Evolutionary conservation across 2,329 filamentous ascomycete genomes (phyloP), one percentile per base, ranked within the genome.

Genomic region (Colletotrichum spinosum): DNA sequence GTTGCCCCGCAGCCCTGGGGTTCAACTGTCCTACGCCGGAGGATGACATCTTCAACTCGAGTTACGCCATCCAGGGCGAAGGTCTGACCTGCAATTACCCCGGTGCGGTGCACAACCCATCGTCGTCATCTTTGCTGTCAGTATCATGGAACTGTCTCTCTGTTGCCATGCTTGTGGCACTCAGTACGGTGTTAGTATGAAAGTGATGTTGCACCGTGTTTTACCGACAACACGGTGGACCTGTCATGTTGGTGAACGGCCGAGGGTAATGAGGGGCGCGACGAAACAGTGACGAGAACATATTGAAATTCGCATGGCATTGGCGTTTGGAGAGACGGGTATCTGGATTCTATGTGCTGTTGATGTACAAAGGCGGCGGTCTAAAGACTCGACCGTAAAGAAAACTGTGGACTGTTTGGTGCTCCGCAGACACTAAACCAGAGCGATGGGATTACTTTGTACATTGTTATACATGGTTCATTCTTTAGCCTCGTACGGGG

Each of bases 1-100:
- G 87, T 73, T 99, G 96, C 78, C 95, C 96, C 0, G 85, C 93
- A 0, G 78, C 84, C 1, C 80, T 99, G 70, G 83, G 84, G 0
- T 97, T 99, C 72, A 79, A 75, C 1, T 99, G 96, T 78, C 95
- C 96, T 2, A 54, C 53, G 25, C 57, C 61, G 3, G 67, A 72
- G 17, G 76, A 78, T 1, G 73, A 71, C 2, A 70, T 70, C 7
- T 86, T 83, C 71, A 74, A 78, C 54, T 74, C 76, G 34, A 85
- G 83, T 69, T 87, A 87, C 69, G 81, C 78, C 17, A 33, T 67
- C 55, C 65, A 68, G 39, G 44, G 58, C 6, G 11, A 68, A 33
- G 55, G 69, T 64, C 13, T 83, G 48, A 80, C 78, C 13, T 91
- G 89, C 74, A 91, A 88, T 73, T 90, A 86, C 69, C 84, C 87